Conservation (phyloP, 1,284 basidiomycete genomes). For the Cryptococcus neoformans region DNA sequence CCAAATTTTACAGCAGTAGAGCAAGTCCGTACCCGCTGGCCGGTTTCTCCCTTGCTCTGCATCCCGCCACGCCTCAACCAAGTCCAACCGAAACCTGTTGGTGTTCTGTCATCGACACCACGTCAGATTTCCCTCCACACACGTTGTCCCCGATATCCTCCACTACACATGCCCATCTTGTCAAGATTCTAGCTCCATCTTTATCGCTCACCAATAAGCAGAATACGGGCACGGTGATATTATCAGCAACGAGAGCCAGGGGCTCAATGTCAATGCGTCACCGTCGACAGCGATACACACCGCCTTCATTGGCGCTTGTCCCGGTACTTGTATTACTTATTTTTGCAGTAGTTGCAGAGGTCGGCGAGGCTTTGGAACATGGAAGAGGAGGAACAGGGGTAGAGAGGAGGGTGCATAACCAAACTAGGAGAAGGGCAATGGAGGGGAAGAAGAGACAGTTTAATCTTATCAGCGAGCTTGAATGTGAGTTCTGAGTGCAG, state of each 20-base stretch:
- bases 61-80: too few relatives aligned
- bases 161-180: constrained; percentile 1
- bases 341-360: not conserved
- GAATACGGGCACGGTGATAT: not conserved
- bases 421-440: constrained; percentile 7
- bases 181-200: not conserved
- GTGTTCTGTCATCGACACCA: too few relatives aligned
- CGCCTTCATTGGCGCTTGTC: constrained; percentile 2
- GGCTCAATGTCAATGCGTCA: constrained; percentile 3
- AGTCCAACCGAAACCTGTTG: too few relatives aligned
- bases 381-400: constrained; percentile 2
- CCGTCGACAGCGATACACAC: not conserved
- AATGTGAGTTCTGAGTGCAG: constrained; percentile 3
- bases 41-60: too few relatives aligned
- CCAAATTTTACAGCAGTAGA: too few relatives aligned
- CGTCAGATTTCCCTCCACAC: not conserved
- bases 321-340: constrained; percentile 6
- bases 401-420: constrained; percentile 10
- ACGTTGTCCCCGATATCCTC: not conserved
- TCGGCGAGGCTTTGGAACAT: not conserved
- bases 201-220: not conserved
- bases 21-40: too few relatives aligned
- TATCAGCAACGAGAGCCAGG: not conserved
- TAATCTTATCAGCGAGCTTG: constrained; percentile 4
- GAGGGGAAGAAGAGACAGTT: constrained; percentile 7